These are phyloP conservation scores for Melaleuca quinquenervia DNA, from an alignment of 345 rosid species.

Conservation along the genomic window DNA sequence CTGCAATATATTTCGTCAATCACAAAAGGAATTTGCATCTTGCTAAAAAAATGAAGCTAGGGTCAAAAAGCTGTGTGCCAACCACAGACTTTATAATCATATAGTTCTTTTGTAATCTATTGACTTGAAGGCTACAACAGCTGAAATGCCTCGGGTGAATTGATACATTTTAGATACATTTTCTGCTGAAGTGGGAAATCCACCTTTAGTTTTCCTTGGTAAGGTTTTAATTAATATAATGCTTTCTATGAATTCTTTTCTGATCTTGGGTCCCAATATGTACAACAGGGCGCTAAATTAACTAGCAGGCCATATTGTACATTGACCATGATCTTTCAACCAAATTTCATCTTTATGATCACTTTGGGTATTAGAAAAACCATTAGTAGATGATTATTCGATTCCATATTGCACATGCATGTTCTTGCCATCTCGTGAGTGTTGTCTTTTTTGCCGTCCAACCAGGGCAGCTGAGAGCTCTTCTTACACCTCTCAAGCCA, in stretches of 20 bases:
- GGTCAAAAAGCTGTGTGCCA: background rate
- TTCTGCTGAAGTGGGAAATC: background rate
- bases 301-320: background rate
- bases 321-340: background rate
- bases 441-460: too few relatives aligned
- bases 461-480: too few relatives aligned
- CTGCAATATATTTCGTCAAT: background rate
- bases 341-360: background rate
- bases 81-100: background rate
- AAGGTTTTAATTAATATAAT: background rate
- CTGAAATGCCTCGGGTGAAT: background rate
- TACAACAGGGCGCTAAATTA: background rate
- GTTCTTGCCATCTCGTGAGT: too few relatives aligned
- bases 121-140: background rate
- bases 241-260: background rate
- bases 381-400: background rate
- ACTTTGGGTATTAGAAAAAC: background rate
- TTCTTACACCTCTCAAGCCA: too few relatives aligned
- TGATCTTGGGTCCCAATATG: background rate
- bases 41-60: background rate
- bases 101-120: background rate
- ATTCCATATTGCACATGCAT: background rate
- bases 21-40: background rate
- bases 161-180: too few relatives aligned
- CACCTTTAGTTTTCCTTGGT: background rate